These are phyloP conservation scores for Solanum phureja DNA, from an alignment of 257 asterid species.

Conservation along the genomic window DNA sequence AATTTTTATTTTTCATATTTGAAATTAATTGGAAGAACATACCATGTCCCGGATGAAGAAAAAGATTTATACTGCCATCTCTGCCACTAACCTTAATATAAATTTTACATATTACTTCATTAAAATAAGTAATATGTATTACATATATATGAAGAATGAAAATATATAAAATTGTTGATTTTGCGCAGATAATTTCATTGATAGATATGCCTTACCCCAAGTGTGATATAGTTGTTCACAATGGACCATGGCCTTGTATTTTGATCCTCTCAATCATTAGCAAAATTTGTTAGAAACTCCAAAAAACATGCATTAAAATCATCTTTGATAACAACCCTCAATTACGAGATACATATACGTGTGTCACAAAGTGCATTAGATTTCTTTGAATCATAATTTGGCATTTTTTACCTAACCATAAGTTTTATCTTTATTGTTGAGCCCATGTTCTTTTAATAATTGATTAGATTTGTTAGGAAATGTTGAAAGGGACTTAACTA, in stretches of 20 bases:
- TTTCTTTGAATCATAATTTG: neutral
- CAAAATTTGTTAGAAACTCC: neutral
- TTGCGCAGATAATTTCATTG: neutral
- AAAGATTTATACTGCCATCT: neutral
- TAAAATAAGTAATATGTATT: neutral
- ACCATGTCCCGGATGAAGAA: neutral
- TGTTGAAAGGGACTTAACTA: neutral
- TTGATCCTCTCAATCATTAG: neutral
- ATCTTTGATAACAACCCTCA: neutral
- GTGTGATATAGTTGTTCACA: neutral
- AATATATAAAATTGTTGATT: neutral
- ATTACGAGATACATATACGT: neutral
- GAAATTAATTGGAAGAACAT: neutral
- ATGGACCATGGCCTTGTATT: neutral
- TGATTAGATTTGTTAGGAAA: neutral
- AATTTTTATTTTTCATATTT: too few relatives aligned
- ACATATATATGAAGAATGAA: neutral
- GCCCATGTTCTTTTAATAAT: neutral
- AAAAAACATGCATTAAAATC: neutral
- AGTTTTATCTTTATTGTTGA: neutral
- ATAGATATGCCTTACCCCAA: neutral
- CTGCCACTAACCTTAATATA: neutral
- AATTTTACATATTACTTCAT: too few relatives aligned
- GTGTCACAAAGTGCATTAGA: neutral
- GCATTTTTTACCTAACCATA: neutral